Evolutionary conservation across 2,329 filamentous ascomycete species (phyloP).

Genomic region (Colletotrichum sp.): DNA sequence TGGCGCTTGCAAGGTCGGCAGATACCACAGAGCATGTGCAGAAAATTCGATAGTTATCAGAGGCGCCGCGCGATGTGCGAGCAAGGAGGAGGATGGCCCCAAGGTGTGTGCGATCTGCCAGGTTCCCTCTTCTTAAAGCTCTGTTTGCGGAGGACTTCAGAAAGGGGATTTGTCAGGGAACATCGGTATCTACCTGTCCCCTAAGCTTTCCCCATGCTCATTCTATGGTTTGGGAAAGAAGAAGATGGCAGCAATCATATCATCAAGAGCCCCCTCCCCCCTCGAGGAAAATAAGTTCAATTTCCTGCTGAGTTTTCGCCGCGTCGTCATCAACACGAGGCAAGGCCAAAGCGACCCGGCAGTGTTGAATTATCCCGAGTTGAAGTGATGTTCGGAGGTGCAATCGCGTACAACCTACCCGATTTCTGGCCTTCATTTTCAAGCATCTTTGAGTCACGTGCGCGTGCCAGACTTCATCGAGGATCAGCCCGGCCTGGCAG

Average conservation of each 20-base stretch:
- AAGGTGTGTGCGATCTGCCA: neutral
- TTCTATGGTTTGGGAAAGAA: neutral
- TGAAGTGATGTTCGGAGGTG: neutral
- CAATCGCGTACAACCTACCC: neutral
- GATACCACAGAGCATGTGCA: neutral
- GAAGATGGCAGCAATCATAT: neutral
- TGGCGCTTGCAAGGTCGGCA: neutral
- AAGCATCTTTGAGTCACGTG: neutral
- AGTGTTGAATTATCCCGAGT: neutral
- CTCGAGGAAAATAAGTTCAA: neutral
- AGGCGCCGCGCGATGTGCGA: neutral
- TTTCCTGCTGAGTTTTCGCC: neutral
- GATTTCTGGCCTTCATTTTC: neutral
- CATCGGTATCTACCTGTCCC: neutral
- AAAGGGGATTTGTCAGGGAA: neutral
- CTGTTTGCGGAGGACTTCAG: neutral
- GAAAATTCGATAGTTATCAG: neutral
- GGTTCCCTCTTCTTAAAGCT: neutral
- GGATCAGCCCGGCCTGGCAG: neutral
- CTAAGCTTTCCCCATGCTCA: neutral
- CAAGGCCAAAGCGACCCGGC: neutral
- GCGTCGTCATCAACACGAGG: neutral
- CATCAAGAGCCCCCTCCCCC: neutral
- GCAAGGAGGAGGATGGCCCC: neutral
- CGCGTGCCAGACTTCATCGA: neutral